Evolutionary conservation across 2,329 filamentous ascomycete species (phyloP), one percentile per base, ranked within the genome.

Genomic region (Fusarium kyushuense): DNA sequence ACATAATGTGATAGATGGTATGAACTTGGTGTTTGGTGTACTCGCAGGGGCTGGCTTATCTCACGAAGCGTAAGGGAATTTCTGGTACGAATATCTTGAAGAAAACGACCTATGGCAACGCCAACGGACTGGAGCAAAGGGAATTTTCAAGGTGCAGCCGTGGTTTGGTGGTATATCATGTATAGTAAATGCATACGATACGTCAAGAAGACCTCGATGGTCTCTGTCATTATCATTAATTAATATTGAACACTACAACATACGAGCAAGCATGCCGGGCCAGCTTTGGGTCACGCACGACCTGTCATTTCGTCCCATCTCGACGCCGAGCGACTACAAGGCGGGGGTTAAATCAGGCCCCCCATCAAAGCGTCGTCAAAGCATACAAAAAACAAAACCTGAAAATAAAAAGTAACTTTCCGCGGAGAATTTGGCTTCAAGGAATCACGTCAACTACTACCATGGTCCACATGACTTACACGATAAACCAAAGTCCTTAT

Each of bases 21-120:
- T 67, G 71, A 70, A 70, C 58, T 52, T 58, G 71, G 71, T 71
- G 71, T 73, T 72, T 63, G 71, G 67, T 65, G 62, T 62, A 69
- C 52, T 67, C 42, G 33, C 54, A 35, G 49, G 46, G 46, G 56
- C 53, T 54, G 40, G 60, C 41, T 63, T 63, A 46, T 56, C 56
- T 56, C 56, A 60, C 40, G 38, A 53, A 55, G 49, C 41, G 57
- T 19, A 36, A 21, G 33, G 32, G 17, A 35, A 43, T 42, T 49
- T 62, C 48, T 58, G 69, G 63, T 66, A 73, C 45, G 63, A 69
- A 48, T 38, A 8, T 38, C 9, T 67, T 33, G 52, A 58, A 43
- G 36, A 33, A 53, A 23, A 38, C 36, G 27, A 42, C 43, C 36
- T 53, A 30, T n/a, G 53, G 57, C 53, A 63, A 67, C 38, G 41